Conservation (phyloP, 495 filamentous ascomycete genomes). For the Pyronema domesticum region DNA sequence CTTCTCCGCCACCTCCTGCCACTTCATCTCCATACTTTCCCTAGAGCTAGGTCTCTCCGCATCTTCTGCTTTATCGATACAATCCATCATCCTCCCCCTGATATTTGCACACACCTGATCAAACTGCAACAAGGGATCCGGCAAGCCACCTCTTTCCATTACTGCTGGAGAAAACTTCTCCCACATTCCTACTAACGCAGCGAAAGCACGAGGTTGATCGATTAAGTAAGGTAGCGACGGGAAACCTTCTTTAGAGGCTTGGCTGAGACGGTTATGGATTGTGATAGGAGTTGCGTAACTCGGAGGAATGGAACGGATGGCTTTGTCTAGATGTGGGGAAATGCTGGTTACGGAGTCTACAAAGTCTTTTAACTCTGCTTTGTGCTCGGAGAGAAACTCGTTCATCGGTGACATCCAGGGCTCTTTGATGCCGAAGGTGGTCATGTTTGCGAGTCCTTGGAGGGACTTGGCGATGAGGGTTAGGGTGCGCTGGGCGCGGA, state of each 20-base stretch:
- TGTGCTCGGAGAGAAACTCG: conserved; percentile 41
- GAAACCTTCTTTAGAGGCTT: conserved; percentile 76
- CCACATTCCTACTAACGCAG: conserved; percentile 79
- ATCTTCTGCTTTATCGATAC: conserved; percentile 46
- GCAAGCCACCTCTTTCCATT: conserved; percentile 36
- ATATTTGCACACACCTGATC: conserved; percentile 56
- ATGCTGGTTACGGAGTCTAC: conserved; percentile 76
- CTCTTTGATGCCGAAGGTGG: conserved; percentile 85
- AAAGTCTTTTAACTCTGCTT: conserved; percentile 59
- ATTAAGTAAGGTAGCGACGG: conserved; percentile 88
- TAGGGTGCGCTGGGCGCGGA: conserved; percentile 71
- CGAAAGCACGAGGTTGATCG: conserved; percentile 75
- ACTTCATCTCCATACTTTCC: conserved; percentile 37
- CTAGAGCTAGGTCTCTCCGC: conserved; percentile 42
- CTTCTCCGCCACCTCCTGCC: conserved; percentile 60
- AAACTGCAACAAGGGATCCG: conserved; percentile 37
- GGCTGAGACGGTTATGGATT: conserved; percentile 68
- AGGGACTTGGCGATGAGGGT: conserved; percentile 89
- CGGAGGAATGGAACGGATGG: conserved; percentile 48
- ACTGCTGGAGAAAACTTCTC: conserved; percentile 37
- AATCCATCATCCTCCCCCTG: conserved; percentile 54
- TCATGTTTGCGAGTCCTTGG: conserved; percentile 88
- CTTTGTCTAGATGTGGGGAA: conserved; percentile 40
- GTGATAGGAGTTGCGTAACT: conserved; percentile 86
- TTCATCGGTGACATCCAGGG: conserved; percentile 99